Evolutionary conservation across 495 filamentous ascomycete species (phyloP), one percentile per base, ranked within the genome.

Genomic region (Chaetomium cochliodes): DNA sequence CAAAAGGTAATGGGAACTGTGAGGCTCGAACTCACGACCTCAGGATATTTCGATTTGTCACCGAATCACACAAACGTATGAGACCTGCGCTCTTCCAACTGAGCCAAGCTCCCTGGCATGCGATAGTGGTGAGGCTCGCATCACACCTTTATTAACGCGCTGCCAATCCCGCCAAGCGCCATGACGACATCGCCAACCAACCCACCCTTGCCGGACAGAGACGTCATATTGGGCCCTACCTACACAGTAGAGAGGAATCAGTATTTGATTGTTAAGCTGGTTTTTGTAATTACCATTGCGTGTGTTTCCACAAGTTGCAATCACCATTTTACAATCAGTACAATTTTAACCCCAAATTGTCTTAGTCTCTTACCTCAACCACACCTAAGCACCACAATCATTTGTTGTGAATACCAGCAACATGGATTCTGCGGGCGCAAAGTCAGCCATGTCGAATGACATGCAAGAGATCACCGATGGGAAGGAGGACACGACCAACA

Each of bases 401-500:
- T n/a, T n/a, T n/a, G n/a, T 33, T 16, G 26, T n/a, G 37, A 18
- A 44, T 18, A 18, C 41, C 13, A 44, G 41, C 61, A 61, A 12
- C 5, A 74, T 75, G 69, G 57, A 70, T n/a, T 77, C 75, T 8
- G 67, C 73, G 23, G 73, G 74, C 58, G 67, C 72, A n/a, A 77
- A 73, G 33, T 78, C 76, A 5, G 68, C 67, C 62, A 65, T 78
- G 62, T 77, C 74, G 46, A 69, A 72, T 53, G 75, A 78, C 73
- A 77, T 78, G 76, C 59, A 76, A 66, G 76, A 78, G 68, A 63
- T 78, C 41, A 65, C 11, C 30, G 53, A 74, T 53, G 74, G 76
- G 50, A 74, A 69, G 69, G 74, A 78, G 62, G 57, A 70, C n/a
- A 73, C 69, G 8, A 69, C 70, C 42, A 69, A 69, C 46, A 37